Evolutionary conservation across 208 protist genomes (phyloP).

Genomic region (Trypanosomatidae sp.): DNA sequence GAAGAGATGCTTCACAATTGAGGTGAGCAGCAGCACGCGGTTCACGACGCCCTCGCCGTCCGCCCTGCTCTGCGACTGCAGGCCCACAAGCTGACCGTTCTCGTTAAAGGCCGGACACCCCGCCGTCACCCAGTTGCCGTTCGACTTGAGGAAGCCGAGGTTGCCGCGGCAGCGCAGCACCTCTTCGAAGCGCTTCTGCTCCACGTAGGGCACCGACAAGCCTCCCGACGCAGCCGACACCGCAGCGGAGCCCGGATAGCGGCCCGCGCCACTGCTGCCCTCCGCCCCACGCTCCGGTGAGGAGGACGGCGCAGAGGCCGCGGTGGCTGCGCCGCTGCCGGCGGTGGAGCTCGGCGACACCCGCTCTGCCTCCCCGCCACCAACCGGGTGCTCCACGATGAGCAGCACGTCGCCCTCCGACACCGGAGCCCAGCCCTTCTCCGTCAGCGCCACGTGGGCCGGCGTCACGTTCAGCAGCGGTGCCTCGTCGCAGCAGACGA

Average conservation of each 20-base stretch:
- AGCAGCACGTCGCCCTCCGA: slow-evolving; percentile 81
- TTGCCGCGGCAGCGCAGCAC: slow-evolving; percentile 71
- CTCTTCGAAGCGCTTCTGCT: slow-evolving; percentile 90
- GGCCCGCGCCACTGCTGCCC: not conserved
- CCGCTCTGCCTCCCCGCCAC: slow-evolving; percentile 10
- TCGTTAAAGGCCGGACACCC: slow-evolving; percentile 92
- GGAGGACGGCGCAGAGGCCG: too few relatives aligned
- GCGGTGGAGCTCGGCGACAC: too few relatives aligned
- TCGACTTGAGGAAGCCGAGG: slow-evolving; percentile 79
- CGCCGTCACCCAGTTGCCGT: slow-evolving; percentile 53
- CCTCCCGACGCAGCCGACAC: too few relatives aligned
- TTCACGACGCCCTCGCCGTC: slow-evolving; percentile 78
- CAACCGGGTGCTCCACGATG: slow-evolving; percentile 86
- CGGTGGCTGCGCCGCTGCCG: too few relatives aligned
- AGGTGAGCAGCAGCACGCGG: slow-evolving; percentile 73
- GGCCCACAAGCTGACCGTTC: slow-evolving; percentile 70
- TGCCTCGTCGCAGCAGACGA: slow-evolving; percentile 78
- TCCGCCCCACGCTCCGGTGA: too few relatives aligned
- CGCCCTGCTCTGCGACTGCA: slow-evolving; percentile 77
- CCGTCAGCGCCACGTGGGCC: slow-evolving; percentile 65
- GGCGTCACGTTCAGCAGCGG: slow-evolving; percentile 76
- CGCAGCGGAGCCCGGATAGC: too few relatives aligned
- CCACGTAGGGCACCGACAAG: slow-evolving; percentile 23
- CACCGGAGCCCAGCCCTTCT: slow-evolving; percentile 68
- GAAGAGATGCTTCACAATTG: slow-evolving; percentile 92